Percentiles rank a stretch among this genome's conserved stretches.
These are phyloP conservation scores for Lunasporangiospora selenospora DNA, from an alignment of 192 early-diverging fungal genomes.

Conservation along the genomic window DNA sequence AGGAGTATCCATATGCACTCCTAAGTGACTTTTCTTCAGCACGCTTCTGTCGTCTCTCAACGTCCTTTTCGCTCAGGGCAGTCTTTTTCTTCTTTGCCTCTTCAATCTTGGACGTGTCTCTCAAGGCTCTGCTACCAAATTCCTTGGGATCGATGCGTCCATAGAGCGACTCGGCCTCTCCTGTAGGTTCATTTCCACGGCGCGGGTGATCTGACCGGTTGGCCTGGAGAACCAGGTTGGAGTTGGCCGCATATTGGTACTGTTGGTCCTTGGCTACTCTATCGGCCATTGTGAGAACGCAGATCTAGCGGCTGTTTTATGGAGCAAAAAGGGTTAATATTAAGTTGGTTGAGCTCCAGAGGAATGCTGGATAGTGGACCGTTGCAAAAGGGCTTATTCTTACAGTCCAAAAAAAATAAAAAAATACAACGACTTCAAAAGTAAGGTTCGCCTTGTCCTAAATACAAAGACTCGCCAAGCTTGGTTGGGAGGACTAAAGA, in stretches of 20 bases:
- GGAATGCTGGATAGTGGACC: too few species aligned
- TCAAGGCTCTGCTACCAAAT: constrained; percentile 83
- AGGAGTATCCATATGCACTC: constrained; percentile 75
- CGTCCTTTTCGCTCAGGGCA: constrained; percentile 51
- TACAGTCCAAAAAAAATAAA: too few species aligned
- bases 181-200: constrained; percentile 91
- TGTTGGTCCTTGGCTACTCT: constrained; percentile 70
- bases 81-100: constrained; percentile 72
- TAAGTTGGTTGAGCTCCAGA: background rate
- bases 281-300: constrained; percentile 59
- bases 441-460: too few species aligned
- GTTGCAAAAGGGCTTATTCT: too few species aligned
- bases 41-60: constrained; percentile 60
- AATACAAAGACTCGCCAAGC: too few species aligned
- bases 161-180: constrained; percentile 93
- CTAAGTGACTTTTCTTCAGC: constrained; percentile 66
- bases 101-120: constrained; percentile 68
- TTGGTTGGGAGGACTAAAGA: too few species aligned
- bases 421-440: too few species aligned
- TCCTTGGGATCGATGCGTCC: constrained; percentile 84
- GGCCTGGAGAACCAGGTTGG: constrained; percentile 95
- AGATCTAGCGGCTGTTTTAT: background rate
- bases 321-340: background rate
- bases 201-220: constrained; percentile 83
- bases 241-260: constrained; percentile 89